Base-by-base conservation (phyloP, 2,329 filamentous ascomycete genomes). In the Aspergillus flavus region DNA sequence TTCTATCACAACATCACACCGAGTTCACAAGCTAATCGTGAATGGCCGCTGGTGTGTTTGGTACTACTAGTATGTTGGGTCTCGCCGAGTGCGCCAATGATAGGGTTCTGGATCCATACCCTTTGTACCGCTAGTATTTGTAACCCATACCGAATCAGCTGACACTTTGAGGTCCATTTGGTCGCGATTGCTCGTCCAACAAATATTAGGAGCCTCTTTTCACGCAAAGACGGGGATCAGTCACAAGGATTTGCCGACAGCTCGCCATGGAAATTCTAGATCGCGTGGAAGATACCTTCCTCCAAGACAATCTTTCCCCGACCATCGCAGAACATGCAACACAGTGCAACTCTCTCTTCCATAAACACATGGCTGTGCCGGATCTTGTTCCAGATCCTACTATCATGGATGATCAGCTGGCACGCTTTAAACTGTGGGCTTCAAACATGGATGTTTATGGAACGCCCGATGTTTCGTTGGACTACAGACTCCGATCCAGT, bases 401-500 rank as follows among this genome's bases (percentile, higher is more conserved):
- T 59, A 62, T 74, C 34, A 72, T 72, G 41, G 70, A 72, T 54
- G 71, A 72, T 59, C 70, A 72, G 68, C 65, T 69, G 60, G 59
- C 62, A 39, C 62, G 62, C 52, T 64, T 64, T 62, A 19, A 43
- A 2, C 41, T 70, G 48, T 72, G 69, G 70, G 64, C 69, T 67
- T 71, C 69, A 65, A 70, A 71, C 59, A 71, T 70, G 70, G 70
- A 72, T 64, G 70, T 72, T 56, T 72, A 63, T 54, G 70, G 72
- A 52, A 67, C 72, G 59, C 69, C 64, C 62, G 72, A 74, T 58
- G 66, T 73, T 53, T 74, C 72, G 66, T 50, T 74, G 63, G 72
- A 74, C 59, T 74, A 72, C 66, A 67, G 71, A 61, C 71, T 74
- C 53, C 57, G 72, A 69, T 74, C 64, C 68, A 73, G 72, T 69